Base-by-base conservation (phyloP, 768 basidiomycete genomes). In the Rhodocollybia butyracea region DNA sequence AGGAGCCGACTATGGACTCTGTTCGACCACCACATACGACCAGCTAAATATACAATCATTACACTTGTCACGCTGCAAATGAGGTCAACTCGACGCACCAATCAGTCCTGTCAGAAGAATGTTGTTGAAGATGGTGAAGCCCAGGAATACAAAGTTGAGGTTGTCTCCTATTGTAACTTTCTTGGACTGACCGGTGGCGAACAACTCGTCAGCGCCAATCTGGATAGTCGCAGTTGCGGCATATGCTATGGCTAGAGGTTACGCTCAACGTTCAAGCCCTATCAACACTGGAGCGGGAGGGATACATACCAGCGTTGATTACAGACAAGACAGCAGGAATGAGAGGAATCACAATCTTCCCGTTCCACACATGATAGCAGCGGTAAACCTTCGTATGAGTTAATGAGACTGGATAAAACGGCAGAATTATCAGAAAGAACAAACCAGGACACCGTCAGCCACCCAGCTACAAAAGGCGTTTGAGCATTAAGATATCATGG, bases 1-100 rank as follows among this genome's bases (percentile, higher is more conserved):
- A 46, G 45, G 17, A 30, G 7, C 17, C 7, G 45, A 19, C 45
- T 46, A 12, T 46, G 45, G 11, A 46, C 12, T 21, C 32, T 19
- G 21, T 26, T 51, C 12, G 38, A 24, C 48, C 48, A 51, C 48
- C 48, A 51, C 8, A 51, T 51, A 17, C 48, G 34, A 7, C 48
- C 48, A 1, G 48, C 31, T 51, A 46, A 12, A 22, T 5, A n/a
- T 10, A 46, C 15, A 46, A 13, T 22, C 21, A 6, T 13, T 36
- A 8, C 8, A 17, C 21, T 10, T 43, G 22, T 17, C 42, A 43
- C 7, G 8, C 27, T 46, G 45, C 21, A 46, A 24, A 46, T 22
- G 8, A 10, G 10, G 34, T 8, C 34, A 36, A 8, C 15, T 21
- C 10, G 19, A 17, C 45, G 11, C 22, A 46, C 45, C 45, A 26